phyloP scores from a whole-genome alignment of 2,329 filamentous ascomycete genomes.

The Gyromitra esculenta region DNA sequence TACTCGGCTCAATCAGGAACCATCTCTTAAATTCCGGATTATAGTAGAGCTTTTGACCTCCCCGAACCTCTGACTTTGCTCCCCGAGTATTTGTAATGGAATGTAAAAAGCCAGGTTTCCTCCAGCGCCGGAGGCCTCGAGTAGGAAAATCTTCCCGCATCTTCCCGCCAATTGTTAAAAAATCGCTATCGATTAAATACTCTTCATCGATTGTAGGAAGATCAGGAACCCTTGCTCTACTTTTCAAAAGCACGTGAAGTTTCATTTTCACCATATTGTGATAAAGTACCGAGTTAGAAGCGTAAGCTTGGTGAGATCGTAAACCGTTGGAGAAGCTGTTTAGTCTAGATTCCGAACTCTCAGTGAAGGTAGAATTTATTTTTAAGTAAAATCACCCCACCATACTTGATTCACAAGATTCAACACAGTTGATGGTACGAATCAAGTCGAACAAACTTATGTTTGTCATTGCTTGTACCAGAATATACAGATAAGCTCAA shows the following conservation, averaged over 20 bases:
- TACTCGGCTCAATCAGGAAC: not conserved
- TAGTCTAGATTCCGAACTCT: not conserved
- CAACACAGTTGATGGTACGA: too few relatives aligned
- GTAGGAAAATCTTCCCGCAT: not conserved
- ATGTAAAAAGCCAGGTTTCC: not conserved
- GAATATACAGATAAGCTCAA: too few relatives aligned
- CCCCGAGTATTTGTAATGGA: too few relatives aligned
- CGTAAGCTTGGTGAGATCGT: not conserved
- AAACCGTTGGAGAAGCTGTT: not conserved
- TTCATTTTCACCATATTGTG: not conserved
- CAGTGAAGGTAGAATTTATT: not conserved
- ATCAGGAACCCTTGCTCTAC: not conserved
- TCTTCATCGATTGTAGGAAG: constrained; percentile 1
- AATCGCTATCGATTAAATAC: not conserved
- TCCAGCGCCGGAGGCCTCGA: not conserved
- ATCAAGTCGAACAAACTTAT: too few relatives aligned
- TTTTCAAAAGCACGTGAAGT: not conserved
- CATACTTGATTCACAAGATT: too few relatives aligned
- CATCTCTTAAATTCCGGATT: not conserved
- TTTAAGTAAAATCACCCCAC: too few relatives aligned
- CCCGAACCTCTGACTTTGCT: not conserved
- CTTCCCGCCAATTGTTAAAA: not conserved
- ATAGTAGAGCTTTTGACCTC: constrained; percentile 5
- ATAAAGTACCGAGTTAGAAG: not conserved
- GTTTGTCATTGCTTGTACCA: too few relatives aligned